Conservation (phyloP, 1,139 yeast species). For the Ogataea hybrid region DNA sequence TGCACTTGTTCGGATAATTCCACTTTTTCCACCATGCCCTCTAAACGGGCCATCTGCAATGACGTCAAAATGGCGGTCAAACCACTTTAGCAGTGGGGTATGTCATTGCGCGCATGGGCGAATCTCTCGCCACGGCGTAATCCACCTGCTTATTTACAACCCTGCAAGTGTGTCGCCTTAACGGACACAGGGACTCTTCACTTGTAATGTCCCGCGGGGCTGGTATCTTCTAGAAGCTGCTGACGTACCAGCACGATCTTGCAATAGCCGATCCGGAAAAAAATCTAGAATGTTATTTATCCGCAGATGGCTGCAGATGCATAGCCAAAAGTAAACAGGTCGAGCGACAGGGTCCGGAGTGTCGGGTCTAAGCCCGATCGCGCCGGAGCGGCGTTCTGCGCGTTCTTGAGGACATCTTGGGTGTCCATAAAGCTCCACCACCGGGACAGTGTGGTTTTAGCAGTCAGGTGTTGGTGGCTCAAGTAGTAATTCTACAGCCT, state of each 20-base stretch:
- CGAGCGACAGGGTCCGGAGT: not conserved
- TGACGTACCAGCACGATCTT: too few species aligned
- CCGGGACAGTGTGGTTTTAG: too few species aligned
- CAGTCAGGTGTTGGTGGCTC: too few species aligned
- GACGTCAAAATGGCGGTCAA: not conserved
- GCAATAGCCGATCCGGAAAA: not conserved
- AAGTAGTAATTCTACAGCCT: too few species aligned
- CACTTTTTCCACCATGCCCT: not conserved
- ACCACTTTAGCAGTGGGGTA: not conserved
- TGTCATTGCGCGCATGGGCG: not conserved
- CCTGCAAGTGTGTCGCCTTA: too few species aligned
- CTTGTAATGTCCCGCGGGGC: too few species aligned
- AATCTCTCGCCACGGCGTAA: not conserved
- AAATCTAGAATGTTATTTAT: not conserved
- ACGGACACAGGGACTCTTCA: too few species aligned
- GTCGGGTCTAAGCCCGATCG: not conserved
- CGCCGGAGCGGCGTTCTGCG: not conserved
- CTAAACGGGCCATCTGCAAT: not conserved
- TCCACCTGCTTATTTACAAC: not conserved
- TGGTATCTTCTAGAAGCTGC: too few species aligned
- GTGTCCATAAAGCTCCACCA: too few species aligned
- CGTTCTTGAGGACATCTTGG: too few species aligned
- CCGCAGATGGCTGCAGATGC: not conserved
- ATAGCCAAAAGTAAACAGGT: not conserved
- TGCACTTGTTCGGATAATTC: conserved; percentile 7